Evolutionary conservation across 2,329 filamentous ascomycete species (phyloP).

Genomic region (Coccinonectria pachysandricola): DNA sequence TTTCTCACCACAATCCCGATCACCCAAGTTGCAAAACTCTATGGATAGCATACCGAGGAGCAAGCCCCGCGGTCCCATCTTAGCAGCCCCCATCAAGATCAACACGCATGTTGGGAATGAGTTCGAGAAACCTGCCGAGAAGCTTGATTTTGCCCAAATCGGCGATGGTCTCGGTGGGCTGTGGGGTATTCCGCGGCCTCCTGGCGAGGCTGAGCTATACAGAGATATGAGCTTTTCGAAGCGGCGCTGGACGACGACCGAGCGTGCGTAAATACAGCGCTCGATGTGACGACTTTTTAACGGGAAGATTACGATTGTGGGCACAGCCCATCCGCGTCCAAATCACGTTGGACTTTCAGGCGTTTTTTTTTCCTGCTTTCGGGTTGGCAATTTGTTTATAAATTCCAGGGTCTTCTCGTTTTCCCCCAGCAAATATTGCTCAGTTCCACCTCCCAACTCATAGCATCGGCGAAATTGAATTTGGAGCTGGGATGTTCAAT

Average conservation of each 20-base stretch:
- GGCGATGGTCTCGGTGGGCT: slow-evolving; percentile 31
- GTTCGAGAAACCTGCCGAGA: slow-evolving; percentile 21
- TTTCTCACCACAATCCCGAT: slow-evolving; percentile 13
- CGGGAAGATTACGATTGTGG: too few species aligned
- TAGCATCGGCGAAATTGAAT: slow-evolving; percentile 19
- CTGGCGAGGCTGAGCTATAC: slow-evolving; percentile 34
- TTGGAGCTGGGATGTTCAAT: too few species aligned
- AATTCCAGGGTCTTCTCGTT: too few species aligned
- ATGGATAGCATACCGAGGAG: slow-evolving; percentile 10
- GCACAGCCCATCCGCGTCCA: too few species aligned
- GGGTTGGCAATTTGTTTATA: too few species aligned
- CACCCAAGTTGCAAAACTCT: too few species aligned
- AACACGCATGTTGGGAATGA: slow-evolving; percentile 22
- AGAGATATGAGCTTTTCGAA: slow-evolving; percentile 38
- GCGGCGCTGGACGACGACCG: slow-evolving; percentile 46
- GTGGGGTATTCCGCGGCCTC: slow-evolving; percentile 34
- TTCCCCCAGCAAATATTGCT: too few species aligned
- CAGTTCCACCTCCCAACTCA: slow-evolving; percentile 15
- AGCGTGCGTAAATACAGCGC: slow-evolving; percentile 22
- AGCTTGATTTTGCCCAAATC: slow-evolving; percentile 24
- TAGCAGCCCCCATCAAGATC: slow-evolving; percentile 28
- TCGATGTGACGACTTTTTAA: too few species aligned
- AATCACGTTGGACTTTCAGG: too few species aligned
- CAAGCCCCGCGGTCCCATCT: slow-evolving; percentile 17
- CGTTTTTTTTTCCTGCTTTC: too few species aligned